Percentiles rank a stretch among this genome's conserved stretches.
phyloP scores from a whole-genome alignment of 129 eudicot species.

The Dittrichia graveolens region DNA sequence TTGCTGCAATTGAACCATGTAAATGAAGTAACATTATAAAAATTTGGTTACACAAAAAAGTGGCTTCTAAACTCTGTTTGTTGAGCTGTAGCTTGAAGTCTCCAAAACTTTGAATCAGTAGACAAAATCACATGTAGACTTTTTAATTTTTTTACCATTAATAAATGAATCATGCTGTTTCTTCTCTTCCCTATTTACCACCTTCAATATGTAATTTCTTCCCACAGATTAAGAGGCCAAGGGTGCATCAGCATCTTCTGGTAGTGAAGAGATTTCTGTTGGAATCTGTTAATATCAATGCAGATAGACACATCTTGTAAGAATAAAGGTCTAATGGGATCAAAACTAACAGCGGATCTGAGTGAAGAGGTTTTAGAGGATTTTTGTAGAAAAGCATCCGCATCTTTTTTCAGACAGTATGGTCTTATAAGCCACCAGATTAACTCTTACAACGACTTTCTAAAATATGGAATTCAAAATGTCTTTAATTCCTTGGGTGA shows the following conservation, averaged over 20 bases:
- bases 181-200: constrained; percentile 3
- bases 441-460: constrained; percentile 76
- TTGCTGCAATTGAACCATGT: neutral
- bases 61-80: neutral
- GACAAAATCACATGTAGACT: neutral
- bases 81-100: neutral
- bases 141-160: neutral
- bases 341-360: constrained; percentile 31
- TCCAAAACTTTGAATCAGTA: neutral
- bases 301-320: constrained; percentile 41
- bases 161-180: constrained; percentile 4
- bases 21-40: neutral
- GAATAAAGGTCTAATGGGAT: constrained; percentile 33
- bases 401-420: constrained; percentile 59
- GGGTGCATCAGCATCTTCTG: neutral
- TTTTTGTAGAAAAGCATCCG: constrained; percentile 66
- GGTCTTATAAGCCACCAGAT: constrained; percentile 86
- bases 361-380: constrained; percentile 43
- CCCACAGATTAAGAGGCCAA: constrained; percentile 14
- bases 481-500: constrained; percentile 77
- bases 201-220: constrained; percentile 1
- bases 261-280: neutral
- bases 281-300: constrained; percentile 4
- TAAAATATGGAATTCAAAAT: constrained; percentile 62
- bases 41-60: neutral